Base-by-base conservation (phyloP, 306 rosid genomes). In the Vachellia collinsii region DNA sequence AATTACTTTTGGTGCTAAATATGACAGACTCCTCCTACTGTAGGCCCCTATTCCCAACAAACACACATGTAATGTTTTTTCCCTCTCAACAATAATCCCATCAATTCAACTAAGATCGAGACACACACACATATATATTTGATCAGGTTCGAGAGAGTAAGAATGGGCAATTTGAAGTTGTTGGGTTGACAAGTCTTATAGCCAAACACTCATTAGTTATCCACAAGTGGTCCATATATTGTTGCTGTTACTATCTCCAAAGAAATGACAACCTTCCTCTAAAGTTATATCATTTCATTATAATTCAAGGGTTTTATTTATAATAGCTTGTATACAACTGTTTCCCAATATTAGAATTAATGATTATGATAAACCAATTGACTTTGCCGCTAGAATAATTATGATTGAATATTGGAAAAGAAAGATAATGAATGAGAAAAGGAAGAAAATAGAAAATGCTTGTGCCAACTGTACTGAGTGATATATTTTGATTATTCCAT, bases 41-140 rank as follows among this genome's bases (percentile, higher is more conserved):
- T 80, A 59, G 87, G 89, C 77, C 89, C 87, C 89, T 75, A 80
- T 83, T 25, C 69, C 79, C 73, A 80, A 83, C 87, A 83, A 74
- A 74, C 83, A 83, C 87, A 86, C 89, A 83, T 83, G 89, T 51
- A 23, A 83, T 86, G 85, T 83, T 81, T 80, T 70, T 71, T 39
- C 47, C 83, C 65, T 76, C 25, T 23, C 10, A 59, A 59, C 65
- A 59, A 41, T 63, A 66, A 81, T 8, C 64, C 41, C 77, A 67
- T 46, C 70, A 75, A 76, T 78, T 79, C 80, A 77, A 82, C 72
- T 41, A 70, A 58, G 77, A 29, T 1, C 1, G 34, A 29, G 34
- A 29, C 34, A 29, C 34, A 29, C 34, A 29, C 34, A 29, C 34
- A 29, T 2, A 29, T 2, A 29, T 2, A 29, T 29, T 20, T 56